phyloP scores from a whole-genome alignment of 2,329 filamentous ascomycete genomes.

The Diplocarpon rosae region DNA sequence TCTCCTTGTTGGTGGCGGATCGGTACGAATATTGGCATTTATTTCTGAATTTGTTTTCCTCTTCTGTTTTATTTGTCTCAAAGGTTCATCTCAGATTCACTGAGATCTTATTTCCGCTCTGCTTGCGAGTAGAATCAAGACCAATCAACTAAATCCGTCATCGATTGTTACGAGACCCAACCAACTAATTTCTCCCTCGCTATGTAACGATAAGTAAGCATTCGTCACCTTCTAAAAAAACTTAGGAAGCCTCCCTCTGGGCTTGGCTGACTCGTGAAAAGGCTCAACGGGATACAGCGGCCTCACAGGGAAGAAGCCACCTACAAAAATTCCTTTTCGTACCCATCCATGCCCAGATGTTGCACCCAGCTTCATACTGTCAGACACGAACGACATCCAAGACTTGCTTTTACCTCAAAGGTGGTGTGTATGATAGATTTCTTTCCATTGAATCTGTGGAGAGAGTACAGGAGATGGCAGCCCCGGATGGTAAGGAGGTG shows the following conservation, averaged over 20 bases:
- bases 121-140: no score
- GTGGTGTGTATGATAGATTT: background rate
- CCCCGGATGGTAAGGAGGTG: background rate
- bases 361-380: constrained; percentile 37
- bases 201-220: no score
- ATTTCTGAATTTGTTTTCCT: no score
- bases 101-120: no score
- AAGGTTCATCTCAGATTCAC: no score
- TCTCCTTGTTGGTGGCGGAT: no score
- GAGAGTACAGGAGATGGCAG: background rate
- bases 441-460: background rate
- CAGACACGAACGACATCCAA: constrained; percentile 31
- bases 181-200: no score
- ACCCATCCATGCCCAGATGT: constrained; percentile 26
- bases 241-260: constrained; percentile 14
- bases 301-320: constrained; percentile 13
- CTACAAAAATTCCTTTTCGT: background rate
- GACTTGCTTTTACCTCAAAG: constrained; percentile 19
- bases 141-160: no score
- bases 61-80: no score
- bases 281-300: constrained; percentile 18
- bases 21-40: no score
- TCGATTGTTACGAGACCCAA: no score
- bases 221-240: constrained; percentile 16
- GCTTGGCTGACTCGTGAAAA: constrained; percentile 18